Conservation (phyloP, 441 rosid species). For the Pelargonium cotyledonis region DNA sequence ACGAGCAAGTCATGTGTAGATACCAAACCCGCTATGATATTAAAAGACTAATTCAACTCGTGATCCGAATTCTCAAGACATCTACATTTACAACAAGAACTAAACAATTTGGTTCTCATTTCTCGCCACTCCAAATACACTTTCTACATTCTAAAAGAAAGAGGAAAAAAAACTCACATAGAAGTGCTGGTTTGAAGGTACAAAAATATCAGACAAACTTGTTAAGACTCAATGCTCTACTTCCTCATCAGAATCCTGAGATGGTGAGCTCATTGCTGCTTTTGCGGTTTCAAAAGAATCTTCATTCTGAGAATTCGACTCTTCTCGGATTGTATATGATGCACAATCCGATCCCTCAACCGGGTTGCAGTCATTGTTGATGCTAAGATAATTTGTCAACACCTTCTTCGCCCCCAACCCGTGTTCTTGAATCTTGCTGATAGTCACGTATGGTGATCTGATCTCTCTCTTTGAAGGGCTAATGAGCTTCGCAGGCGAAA, state of each 20-base stretch:
- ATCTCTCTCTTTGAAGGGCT: conserved; percentile 48
- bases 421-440: conserved; percentile 46
- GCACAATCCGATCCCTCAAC: conserved; percentile 24
- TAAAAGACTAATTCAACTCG: not conserved
- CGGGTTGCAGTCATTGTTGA: conserved; percentile 40
- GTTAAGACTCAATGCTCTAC: not conserved
- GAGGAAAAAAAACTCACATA: not conserved
- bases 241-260: conserved; percentile 5
- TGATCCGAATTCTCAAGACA: not conserved
- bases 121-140: not conserved
- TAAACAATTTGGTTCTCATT: not conserved
- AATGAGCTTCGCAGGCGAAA: conserved; percentile 45
- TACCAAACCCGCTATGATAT: too few relatives aligned
- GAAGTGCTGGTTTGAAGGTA: not conserved
- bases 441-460: conserved; percentile 38
- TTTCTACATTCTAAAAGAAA: not conserved
- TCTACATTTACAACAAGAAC: not conserved
- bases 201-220: not conserved
- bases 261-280: conserved; percentile 20
- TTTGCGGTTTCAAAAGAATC: conserved; percentile 17
- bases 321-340: conserved; percentile 21
- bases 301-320: conserved; percentile 31
- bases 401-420: conserved; percentile 64
- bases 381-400: conserved; percentile 62
- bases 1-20: too few relatives aligned